Percentiles rank a stretch among this genome's conserved stretches.
Conservation (phyloP, 371 early-diverging fungal genomes). For the Choanephora cucurbitarum region DNA sequence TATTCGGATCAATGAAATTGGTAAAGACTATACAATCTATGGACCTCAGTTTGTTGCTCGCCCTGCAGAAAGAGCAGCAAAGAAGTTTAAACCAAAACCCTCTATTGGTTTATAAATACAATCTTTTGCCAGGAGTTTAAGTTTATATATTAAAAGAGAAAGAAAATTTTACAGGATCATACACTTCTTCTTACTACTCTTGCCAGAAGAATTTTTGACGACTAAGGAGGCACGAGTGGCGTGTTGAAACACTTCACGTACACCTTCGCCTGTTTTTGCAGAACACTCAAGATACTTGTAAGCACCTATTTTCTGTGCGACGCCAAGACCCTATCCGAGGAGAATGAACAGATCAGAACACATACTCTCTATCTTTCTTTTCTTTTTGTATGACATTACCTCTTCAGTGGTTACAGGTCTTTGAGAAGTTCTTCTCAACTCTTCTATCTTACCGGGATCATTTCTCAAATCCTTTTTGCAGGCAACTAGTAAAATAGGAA, state of each 20-base stretch:
- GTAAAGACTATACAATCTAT: conserved; percentile 63
- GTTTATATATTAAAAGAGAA: neutral
- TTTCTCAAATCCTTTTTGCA: conserved; percentile 92
- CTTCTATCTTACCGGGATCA: conserved; percentile 77
- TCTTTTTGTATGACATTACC: conserved; percentile 52
- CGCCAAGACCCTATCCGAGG: conserved; percentile 43
- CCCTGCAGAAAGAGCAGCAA: conserved; percentile 77
- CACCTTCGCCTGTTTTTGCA: conserved; percentile 72
- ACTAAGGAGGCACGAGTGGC: conserved; percentile 63
- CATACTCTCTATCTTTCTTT: neutral
- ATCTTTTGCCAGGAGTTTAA: neutral
- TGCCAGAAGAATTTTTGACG: conserved; percentile 36
- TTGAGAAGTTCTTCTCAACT: conserved; percentile 76
- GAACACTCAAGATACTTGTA: conserved; percentile 79
- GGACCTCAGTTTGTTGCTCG: conserved; percentile 81
- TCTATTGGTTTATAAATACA: conserved; percentile 70
- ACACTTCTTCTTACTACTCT: conserved; percentile 15
- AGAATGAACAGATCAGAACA: neutral
- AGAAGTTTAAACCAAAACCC: conserved; percentile 86
- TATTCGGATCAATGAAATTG: conserved; percentile 45
- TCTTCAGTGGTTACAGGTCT: conserved; percentile 81
- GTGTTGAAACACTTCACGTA: conserved; percentile 75
- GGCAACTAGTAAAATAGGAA: conserved; percentile 89
- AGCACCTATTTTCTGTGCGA: conserved; percentile 73
- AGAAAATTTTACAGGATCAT: conserved; percentile 14